Evolutionary conservation across 2,329 filamentous ascomycete species (phyloP).

Genomic region (Cladosporium sp.): DNA sequence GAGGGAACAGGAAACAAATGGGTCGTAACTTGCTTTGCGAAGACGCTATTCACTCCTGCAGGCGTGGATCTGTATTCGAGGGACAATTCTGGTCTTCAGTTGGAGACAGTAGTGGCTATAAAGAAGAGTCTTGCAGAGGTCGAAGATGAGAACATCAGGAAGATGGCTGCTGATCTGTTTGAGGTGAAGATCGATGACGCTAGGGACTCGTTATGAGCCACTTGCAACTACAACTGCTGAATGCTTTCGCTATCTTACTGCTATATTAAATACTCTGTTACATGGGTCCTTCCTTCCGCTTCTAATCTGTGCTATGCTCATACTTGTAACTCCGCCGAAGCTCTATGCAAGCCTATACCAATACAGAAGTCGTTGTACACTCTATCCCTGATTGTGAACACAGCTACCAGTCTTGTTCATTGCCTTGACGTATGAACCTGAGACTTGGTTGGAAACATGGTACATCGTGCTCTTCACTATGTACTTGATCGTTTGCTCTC

Average conservation of each 20-base stretch:
- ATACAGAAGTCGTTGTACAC: too few species aligned
- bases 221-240: neutral
- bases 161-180: conserved; percentile 55
- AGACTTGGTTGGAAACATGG: too few species aligned
- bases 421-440: too few species aligned
- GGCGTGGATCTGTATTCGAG: conserved; percentile 78
- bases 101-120: conserved; percentile 60
- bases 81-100: conserved; percentile 60
- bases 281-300: too few species aligned
- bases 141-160: conserved; percentile 54
- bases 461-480: too few species aligned
- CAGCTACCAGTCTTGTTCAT: too few species aligned
- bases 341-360: too few species aligned
- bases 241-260: neutral
- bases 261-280: too few species aligned
- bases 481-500: too few species aligned
- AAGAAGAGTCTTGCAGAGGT: conserved; percentile 56
- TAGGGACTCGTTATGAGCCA: conserved; percentile 16
- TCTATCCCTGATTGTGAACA: too few species aligned
- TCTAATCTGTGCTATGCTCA: too few species aligned
- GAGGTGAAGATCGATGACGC: conserved; percentile 43
- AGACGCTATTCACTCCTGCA: conserved; percentile 79
- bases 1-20: conserved; percentile 53
- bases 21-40: conserved; percentile 82
- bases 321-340: too few species aligned